A percentile compares a stretch with the other conserved stretches of the same genome.
Evolutionary conservation across 441 rosid genomes (phyloP).

Genomic region (Pelargonium fulgidum): DNA sequence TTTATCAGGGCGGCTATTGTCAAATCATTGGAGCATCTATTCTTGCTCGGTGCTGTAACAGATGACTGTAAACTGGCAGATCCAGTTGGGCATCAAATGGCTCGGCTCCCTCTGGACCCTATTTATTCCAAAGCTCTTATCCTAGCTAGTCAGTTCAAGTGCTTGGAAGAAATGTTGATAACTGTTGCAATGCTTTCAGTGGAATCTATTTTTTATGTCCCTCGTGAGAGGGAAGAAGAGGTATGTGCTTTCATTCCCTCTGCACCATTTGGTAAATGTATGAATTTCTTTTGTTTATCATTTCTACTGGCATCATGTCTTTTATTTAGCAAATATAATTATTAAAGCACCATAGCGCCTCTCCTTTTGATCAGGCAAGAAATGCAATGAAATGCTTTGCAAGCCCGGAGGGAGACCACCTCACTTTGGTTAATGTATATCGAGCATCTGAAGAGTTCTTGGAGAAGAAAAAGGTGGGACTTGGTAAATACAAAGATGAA

Average conservation of each 20-base stretch:
- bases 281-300: background rate
- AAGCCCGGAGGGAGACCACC: conserved; percentile 87
- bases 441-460: conserved; percentile 59
- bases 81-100: conserved; percentile 84
- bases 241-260: conserved; percentile 24
- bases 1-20: conserved; percentile 62
- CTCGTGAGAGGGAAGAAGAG: conserved; percentile 76
- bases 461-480: conserved; percentile 43
- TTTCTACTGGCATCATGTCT: background rate
- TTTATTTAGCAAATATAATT: conserved; percentile 15
- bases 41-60: conserved; percentile 77
- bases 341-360: background rate
- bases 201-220: conserved; percentile 73
- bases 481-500: conserved; percentile 35
- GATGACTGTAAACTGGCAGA: conserved; percentile 76
- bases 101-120: conserved; percentile 86
- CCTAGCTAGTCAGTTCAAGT: conserved; percentile 70
- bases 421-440: conserved; percentile 69
- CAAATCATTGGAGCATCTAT: conserved; percentile 78
- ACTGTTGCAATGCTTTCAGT: conserved; percentile 86
- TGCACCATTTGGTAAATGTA: background rate
- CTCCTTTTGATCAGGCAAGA: conserved; percentile 52
- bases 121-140: conserved; percentile 80
- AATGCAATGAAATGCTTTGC: conserved; percentile 61
- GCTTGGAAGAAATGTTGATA: conserved; percentile 90